Base-by-base conservation (phyloP, 192 early-diverging fungal species). In the Entrophospora sp. region DNA sequence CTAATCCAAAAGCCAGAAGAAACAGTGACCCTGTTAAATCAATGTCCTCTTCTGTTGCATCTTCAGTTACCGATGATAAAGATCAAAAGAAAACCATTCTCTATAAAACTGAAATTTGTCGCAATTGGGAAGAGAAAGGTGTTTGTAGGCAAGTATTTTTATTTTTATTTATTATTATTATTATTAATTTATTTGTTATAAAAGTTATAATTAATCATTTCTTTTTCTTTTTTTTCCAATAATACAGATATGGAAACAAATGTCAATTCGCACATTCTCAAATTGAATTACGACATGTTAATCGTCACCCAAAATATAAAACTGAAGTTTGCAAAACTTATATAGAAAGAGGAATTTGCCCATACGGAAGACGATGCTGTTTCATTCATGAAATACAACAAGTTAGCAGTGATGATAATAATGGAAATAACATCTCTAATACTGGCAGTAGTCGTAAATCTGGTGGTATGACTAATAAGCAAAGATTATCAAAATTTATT, bases 251-350 rank as follows among this genome's bases (percentile, higher is more conserved):
- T 71, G 93, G 89, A 28, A 78, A 81, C 27, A 87, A 93, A 67
- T 98, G 95, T 79, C 89, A 93, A 71, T 98, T 94, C 84, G 95
- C 95, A 16, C 95, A 98, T 58, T 86, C 87, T 14, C 36, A 66
- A 37, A 64, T 67, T 32, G 95, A 98, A 75, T 81, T 95, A 38
- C 81, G 91, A 14, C 70, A 78, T 28, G 83, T 95, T n/a, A 78
- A 85, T 51, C 81, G 93, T 25, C 93, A 97, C 69, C 89, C 88
- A 36, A 91, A 88, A 62, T 97, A 97, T 81, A 95, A 96, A 78
- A 96, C 92, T 4, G 89, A 94, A 64, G 78, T 94, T 38, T 97
- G 95, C 77, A 89, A 84, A 44, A 93, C 91, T 40, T 97, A 86
- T 76, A 86, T 81, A 75, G 82, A 86, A 57, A 83, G 84, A 2